Evolutionary conservation across 768 basidiomycete species (phyloP).

Genomic region (Trametes sanguinea): DNA sequence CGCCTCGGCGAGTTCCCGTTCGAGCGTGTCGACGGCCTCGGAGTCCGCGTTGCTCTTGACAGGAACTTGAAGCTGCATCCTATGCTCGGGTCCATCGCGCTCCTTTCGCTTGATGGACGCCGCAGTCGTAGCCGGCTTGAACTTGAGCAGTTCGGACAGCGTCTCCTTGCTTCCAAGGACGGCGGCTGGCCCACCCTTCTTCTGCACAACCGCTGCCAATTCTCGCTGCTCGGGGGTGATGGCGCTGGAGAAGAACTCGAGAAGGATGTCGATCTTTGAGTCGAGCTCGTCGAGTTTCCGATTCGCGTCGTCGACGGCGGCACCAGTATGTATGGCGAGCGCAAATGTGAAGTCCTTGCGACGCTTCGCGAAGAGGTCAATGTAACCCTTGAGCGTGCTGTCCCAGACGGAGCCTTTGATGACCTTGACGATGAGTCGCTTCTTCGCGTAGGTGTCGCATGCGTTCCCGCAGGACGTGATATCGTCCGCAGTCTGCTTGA

Average conservation of each 20-base stretch:
- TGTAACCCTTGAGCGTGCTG: conserved; percentile 27
- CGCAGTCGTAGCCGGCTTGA: conserved; percentile 15
- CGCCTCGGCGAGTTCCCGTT: conserved; percentile 31
- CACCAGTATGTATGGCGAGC: conserved; percentile 33
- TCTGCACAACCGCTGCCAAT: conserved; percentile 40
- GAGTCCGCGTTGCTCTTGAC: background rate
- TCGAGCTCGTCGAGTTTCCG: conserved; percentile 22
- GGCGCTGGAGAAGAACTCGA: conserved; percentile 40
- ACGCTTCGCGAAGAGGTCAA: conserved; percentile 29
- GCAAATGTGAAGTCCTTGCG: conserved; percentile 33
- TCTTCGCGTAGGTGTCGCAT: conserved; percentile 38
- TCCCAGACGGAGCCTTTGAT: conserved; percentile 36
- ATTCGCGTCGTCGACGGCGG: conserved; percentile 28
- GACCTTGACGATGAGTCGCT: conserved; percentile 34
- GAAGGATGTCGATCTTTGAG: conserved; percentile 34
- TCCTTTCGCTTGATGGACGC: conserved; percentile 14
- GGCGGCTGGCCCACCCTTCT: conserved; percentile 41
- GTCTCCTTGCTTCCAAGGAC: conserved; percentile 38
- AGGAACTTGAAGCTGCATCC: background rate
- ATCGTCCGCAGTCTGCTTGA: conserved; percentile 32
- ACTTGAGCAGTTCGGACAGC: conserved; percentile 28
- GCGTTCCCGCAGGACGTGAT: conserved; percentile 37
- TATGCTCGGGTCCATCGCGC: background rate
- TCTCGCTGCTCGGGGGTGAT: conserved; percentile 45
- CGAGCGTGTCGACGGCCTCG: conserved; percentile 21